Conservation (phyloP, 202 grass and related monocot genomes). For the Carex sylvatica region DNA sequence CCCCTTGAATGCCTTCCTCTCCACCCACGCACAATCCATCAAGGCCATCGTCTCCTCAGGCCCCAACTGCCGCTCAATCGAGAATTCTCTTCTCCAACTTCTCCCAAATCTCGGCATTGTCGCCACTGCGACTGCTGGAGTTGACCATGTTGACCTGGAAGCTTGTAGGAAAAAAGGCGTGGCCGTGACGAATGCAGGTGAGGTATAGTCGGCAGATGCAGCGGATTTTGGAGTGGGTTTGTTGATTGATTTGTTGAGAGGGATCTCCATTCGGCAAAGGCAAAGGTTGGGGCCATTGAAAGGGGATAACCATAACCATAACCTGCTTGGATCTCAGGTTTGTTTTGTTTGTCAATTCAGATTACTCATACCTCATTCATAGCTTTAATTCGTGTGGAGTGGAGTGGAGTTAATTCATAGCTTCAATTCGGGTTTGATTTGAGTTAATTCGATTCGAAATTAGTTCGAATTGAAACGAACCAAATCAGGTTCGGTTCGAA, state of each 20-base stretch:
- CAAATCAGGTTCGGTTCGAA: too few relatives aligned
- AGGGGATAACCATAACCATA: neutral
- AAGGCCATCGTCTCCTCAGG: constrained; percentile 13
- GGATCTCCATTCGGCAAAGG: neutral
- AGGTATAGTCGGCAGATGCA: neutral
- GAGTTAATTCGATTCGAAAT: too few relatives aligned
- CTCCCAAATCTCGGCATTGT: constrained; percentile 20
- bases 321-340: constrained; percentile 11
- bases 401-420: too few relatives aligned
- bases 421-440: too few relatives aligned
- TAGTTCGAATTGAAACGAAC: too few relatives aligned
- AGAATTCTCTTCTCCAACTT: neutral
- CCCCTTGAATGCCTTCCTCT: constrained; percentile 17
- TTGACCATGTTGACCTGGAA: constrained; percentile 21
- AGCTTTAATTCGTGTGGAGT: too few relatives aligned
- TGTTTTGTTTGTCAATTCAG: neutral
- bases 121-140: neutral
- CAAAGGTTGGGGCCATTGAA: neutral
- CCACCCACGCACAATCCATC: constrained; percentile 19
- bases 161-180: constrained; percentile 14
- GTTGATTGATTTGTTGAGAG: constrained; percentile 8
- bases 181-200: constrained; percentile 8
- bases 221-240: constrained; percentile 18
- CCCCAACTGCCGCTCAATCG: neutral
- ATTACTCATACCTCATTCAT: neutral